Evolutionary conservation across 768 basidiomycete species (phyloP), one percentile per base, ranked within the genome.

Genomic region (Phylloporus rhodoxanthus): DNA sequence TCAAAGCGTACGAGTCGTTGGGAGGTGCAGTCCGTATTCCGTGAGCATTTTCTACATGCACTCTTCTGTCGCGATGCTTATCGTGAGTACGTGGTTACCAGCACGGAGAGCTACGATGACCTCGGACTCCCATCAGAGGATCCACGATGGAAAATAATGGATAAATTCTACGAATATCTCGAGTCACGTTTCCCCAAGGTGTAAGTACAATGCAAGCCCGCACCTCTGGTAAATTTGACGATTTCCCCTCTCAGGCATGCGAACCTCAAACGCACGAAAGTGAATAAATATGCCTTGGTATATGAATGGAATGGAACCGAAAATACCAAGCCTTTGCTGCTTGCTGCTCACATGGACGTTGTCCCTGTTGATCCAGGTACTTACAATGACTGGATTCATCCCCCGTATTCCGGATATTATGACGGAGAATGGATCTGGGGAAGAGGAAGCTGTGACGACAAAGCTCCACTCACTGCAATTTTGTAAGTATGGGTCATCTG

Each of bases 241-340:
- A 15, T 9, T 9, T 13, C 14, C 44, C 37, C 14, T 37, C 17
- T 25, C 42, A 79, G 79, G 26, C 78, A 81, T 58, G 48, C 69
- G 2, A 68, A 67, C 21, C 70, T 85, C 4, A 52, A 70, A 32
- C 71, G 81, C 40, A 77, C 77, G 9, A 76, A 74, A 51, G 73
- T 85, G 49, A 81, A 82, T 56, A 82, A 76, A 0, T 81, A 78
- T 40, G 82, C 77, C 0, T 69, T 84, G n/a, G 66, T 85, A 2
- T 82, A 78, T 57, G 72, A 74, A 17, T 84, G 81, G 81, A 66
- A 74, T 4, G 40, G 40, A 25, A 41, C 40, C 15, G n/a, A 41
- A 17, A 28, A 41, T 3, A 2, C 9, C 40, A 41, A 41, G 21
- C 40, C 40, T 0, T 52, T 83, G 2, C 67, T 85, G 6, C 65